phyloP scores from a whole-genome alignment of 2,329 filamentous ascomycete species.

The Sarocladium strictum region DNA sequence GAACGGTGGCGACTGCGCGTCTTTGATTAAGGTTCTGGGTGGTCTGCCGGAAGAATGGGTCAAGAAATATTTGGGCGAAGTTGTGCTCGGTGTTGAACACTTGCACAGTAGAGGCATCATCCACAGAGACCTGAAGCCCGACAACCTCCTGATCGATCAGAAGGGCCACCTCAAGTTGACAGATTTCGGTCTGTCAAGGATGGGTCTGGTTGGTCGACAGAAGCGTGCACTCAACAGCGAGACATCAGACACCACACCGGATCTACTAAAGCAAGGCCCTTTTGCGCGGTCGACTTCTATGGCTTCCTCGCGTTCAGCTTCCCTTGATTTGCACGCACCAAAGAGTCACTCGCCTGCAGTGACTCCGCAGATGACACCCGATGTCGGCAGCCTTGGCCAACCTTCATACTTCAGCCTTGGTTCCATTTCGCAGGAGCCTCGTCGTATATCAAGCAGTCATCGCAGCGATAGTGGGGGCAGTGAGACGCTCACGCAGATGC shows the following conservation, averaged over 20 bases:
- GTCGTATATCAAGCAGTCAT: conserved; percentile 65
- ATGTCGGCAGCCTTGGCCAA: conserved; percentile 59
- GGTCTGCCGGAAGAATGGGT: conserved; percentile 95
- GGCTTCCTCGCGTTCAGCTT: conserved; percentile 85
- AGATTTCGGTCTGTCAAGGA: conserved; percentile 92
- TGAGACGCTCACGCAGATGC: conserved; percentile 76
- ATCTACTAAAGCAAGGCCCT: conserved; percentile 85
- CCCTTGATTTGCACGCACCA: conserved; percentile 73
- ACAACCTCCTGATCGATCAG: conserved; percentile 94
- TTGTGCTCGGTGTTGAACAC: conserved; percentile 94
- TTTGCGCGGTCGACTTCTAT: conserved; percentile 83
- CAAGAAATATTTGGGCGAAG: conserved; percentile 94
- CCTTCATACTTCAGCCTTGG: conserved; percentile 89
- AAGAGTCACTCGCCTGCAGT: conserved; percentile 68
- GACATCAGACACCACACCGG: conserved; percentile 77
- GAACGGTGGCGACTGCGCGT: conserved; percentile 95
- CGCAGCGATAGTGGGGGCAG: conserved; percentile 91
- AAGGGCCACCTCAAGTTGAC: conserved; percentile 95
- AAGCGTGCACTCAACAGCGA: conserved; percentile 81
- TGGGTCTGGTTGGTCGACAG: conserved; percentile 94
- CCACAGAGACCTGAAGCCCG: conserved; percentile 92
- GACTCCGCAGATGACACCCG: conserved; percentile 82
- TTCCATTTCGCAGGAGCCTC: conserved; percentile 50
- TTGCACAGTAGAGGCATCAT: conserved; percentile 92
- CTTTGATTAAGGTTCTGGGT: conserved; percentile 88